Conservation (phyloP, 1,139 yeast genomes). For the Pichia sp. region DNA sequence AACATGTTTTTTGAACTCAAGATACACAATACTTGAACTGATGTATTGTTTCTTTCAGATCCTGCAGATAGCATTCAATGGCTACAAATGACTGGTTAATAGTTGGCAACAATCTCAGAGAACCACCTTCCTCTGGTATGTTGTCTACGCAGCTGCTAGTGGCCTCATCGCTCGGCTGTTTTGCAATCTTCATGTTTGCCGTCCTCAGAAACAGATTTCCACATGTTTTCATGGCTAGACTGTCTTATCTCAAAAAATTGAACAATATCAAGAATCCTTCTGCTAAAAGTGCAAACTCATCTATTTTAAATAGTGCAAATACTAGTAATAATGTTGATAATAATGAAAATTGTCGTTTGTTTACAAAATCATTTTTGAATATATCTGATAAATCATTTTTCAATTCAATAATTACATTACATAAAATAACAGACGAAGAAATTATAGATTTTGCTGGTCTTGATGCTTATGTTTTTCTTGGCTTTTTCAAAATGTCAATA, state of each 20-base stretch:
- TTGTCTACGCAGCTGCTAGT: conserved; percentile 38
- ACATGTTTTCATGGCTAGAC: conserved; percentile 42
- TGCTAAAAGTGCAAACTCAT: background rate
- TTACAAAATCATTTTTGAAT: conserved; percentile 7
- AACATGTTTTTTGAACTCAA: too few relatives aligned
- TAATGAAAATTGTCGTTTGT: too few relatives aligned
- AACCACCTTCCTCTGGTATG: conserved; percentile 27
- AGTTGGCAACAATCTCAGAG: conserved; percentile 21
- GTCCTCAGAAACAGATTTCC: conserved; percentile 42
- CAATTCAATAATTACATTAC: conserved; percentile 73
- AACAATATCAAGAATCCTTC: background rate
- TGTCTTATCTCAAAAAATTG: conserved; percentile 21
- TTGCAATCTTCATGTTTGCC: conserved; percentile 41
- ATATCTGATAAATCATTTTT: conserved; percentile 46
- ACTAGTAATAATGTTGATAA: conserved; percentile 18
- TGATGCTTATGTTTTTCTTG: conserved; percentile 82
- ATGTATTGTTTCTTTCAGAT: too few relatives aligned
- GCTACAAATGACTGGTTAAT: background rate
- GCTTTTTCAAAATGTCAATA: conserved; percentile 70
- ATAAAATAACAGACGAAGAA: conserved; percentile 62
- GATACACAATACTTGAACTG: too few relatives aligned
- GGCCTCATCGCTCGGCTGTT: conserved; percentile 38
- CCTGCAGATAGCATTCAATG: background rate
- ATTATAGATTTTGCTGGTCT: conserved; percentile 85
- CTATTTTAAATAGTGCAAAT: background rate